Base-by-base conservation (phyloP, 495 filamentous ascomycete species). In the Cairneyella variabilis region DNA sequence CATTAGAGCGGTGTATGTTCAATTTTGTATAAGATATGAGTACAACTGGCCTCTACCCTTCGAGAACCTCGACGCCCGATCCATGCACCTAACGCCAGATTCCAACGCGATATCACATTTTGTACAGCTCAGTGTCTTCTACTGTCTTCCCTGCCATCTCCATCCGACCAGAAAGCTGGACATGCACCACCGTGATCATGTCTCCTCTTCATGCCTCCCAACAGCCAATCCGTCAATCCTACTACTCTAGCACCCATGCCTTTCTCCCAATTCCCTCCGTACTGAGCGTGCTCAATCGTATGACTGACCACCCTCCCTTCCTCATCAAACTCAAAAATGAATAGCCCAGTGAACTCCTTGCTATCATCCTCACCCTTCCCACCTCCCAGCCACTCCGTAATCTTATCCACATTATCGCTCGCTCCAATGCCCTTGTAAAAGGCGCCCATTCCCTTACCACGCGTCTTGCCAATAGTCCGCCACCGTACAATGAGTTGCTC, bases 251-350 rank as follows among this genome's bases (percentile, higher is more conserved):
- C 70, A 16, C 80, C 76, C 22, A 79, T 66, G 5, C 76, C 73
- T 51, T 77, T 75, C 69, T 74, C 89, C 77, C 84, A 85, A 40
- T 84, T 83, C 41, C 84, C 78, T 42, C 84, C 84, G 53, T 89
- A 78, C 61, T 97, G 85, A 9, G 84, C 86, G 74, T 96, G 89
- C 69, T 98, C 93, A 64, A 98, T 97, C 0, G 88, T 93, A 71
- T 97, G 93, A 48, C 76, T 84, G 42, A 85, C 58, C 22, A 98
- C 83, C 44, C 90, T 74, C 2, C 95, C 93, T 57, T 95, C 83
- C 54, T 85, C 80, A 63, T 98, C 95, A 68, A 98, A 98, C 48
- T 93, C 89, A 69, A 98, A 98, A 42, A 95, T 82, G 66, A 98
- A 98, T 14, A 97, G 58, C 0, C 93, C 93, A 30, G 74, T 83